Evolutionary conservation across 2,329 filamentous ascomycete genomes (phyloP).

Genomic region (Hypomyces perniciosus): DNA sequence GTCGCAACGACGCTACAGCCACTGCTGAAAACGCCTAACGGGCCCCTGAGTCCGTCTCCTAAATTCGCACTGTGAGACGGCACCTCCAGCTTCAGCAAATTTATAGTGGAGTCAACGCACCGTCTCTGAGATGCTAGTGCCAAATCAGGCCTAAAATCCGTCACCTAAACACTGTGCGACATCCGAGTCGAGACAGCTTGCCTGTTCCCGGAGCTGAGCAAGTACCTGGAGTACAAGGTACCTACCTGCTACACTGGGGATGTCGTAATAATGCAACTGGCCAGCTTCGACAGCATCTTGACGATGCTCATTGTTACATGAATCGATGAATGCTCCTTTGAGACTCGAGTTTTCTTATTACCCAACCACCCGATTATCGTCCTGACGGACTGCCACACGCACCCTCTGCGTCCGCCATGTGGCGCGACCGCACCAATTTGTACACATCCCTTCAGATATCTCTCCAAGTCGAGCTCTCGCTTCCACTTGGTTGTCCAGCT

Average conservation of each 20-base stretch:
- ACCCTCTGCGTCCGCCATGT: constrained; percentile 65
- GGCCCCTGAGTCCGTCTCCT: neutral
- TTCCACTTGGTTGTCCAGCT: neutral
- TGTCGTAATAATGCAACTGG: constrained; percentile 10
- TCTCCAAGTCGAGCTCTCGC: neutral
- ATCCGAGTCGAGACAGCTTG: no score
- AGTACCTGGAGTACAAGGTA: neutral
- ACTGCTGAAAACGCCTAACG: neutral
- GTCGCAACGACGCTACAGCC: constrained; percentile 4
- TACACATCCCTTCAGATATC: constrained; percentile 40
- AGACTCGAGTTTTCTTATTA: constrained; percentile 9
- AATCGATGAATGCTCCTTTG: constrained; percentile 16
- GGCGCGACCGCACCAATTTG: constrained; percentile 99
- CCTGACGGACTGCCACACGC: constrained; percentile 22
- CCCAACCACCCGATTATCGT: constrained; percentile 6
- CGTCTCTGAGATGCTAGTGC: no score
- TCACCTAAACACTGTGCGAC: neutral
- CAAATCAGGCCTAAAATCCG: no score
- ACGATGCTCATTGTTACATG: constrained; percentile 5
- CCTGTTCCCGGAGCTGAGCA: neutral
- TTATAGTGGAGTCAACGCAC: neutral
- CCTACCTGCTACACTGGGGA: neutral
- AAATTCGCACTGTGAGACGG: neutral
- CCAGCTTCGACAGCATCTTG: constrained; percentile 7
- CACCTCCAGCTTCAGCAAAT: neutral